Conservation (phyloP, 768 basidiomycete genomes). For the Hemileccinum rubropunctum region DNA sequence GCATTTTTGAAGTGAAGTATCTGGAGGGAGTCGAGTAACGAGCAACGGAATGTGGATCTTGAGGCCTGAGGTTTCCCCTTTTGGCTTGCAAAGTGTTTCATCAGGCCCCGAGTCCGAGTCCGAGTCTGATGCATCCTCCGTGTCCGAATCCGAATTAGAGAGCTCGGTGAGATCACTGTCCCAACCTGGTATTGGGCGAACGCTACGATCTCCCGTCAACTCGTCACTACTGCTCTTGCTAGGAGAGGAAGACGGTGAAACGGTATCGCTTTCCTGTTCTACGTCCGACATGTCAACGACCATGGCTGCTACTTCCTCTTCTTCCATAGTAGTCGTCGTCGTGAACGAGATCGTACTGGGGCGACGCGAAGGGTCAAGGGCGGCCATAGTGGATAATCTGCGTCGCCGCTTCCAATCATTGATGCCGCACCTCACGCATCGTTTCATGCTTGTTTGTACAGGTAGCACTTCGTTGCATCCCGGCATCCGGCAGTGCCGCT, state of each 20-base stretch:
- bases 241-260: neutral
- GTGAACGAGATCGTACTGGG: neutral
- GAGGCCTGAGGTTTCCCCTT: neutral
- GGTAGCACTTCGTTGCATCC: constrained; percentile 16
- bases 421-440: constrained; percentile 19
- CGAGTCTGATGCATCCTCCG: constrained; percentile 1
- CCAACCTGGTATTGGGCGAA: constrained; percentile 13
- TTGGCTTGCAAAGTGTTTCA: neutral
- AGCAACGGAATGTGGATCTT: constrained; percentile 27
- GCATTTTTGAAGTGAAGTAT: constrained; percentile 26
- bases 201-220: neutral
- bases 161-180: constrained; percentile 26
- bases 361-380: neutral
- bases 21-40: constrained; percentile 10
- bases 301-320: neutral
- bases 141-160: constrained; percentile 12
- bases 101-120: neutral
- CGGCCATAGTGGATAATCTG: neutral
- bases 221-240: neutral
- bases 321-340: neutral
- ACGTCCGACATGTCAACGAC: neutral
- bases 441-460: constrained; percentile 4
- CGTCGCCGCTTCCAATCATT: constrained; percentile 19
- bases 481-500: constrained; percentile 17
- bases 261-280: neutral